Base-by-base conservation (phyloP, 306 rosid genomes). In the Calophaca sinica region DNA sequence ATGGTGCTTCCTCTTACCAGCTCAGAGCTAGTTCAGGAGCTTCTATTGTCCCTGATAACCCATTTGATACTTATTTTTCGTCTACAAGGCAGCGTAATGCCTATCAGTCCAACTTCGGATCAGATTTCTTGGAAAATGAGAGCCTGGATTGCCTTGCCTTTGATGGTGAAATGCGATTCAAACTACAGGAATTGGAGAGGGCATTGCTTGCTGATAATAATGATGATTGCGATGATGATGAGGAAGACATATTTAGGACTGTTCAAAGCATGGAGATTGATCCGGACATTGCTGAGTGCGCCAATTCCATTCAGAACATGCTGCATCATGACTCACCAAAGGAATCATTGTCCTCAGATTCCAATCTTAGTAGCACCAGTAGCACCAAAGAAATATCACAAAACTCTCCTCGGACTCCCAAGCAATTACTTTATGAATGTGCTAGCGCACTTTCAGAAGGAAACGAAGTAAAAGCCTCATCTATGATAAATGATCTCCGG, bases 171-270 rank as follows among this genome's bases (percentile, higher is more conserved):
- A 89, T 91, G 96, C 88, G 90, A 82, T 73, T 82, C 75, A 94
- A 91, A 80, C 77, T 94, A 53, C 97, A 84, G 79, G 97, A 94
- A 82, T 66, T 91, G 84, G 98, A 94, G 88, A 91, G 94, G 77
- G 94, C 88, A 45, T 87, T 94, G 74, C 88, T 94, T 67, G 84
- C 70, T 50, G 96, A 90, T 46, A 85, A 85, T 4, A 93, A 85
- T 46, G 88, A 72, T n/a, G 89, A 86, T 1, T 82, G 83, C 1
- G 88, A 89, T 3, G 96, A 89, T 6, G 96, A 83, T 3, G 92
- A 82, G 13, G 92, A 79, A 54, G 60, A 87, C 53, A 68, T 77
- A 28, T 82, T 82, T 77, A 86, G 79, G 71, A 71, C 80, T 32
- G 83, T 71, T 49, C 92, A 83, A 62, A 84, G 87, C 91, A 91